Evolutionary conservation across 2,329 filamentous ascomycete genomes (phyloP), one percentile per base, ranked within the genome.

Genomic region (Aspergillus ustus): DNA sequence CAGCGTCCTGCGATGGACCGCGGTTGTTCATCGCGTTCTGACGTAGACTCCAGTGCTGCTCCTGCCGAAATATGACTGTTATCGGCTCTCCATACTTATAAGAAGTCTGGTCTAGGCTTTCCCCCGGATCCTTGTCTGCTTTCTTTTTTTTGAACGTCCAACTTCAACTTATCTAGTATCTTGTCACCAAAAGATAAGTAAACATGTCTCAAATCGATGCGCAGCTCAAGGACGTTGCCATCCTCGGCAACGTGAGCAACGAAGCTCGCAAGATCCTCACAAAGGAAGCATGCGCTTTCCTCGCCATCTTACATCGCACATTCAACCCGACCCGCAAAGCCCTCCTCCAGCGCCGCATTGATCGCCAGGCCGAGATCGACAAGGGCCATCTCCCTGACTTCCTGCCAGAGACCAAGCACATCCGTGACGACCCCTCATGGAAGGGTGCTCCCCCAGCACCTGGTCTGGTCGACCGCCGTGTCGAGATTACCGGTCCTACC

Each of bases 401-500:
- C 84, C 87, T 98, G 57, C 92, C 93, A 62, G 92, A 98, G 86
- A 98, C 95, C 63, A 93, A 88, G 82, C 90, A 95, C 82, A 93
- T 99, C 78, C 92, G 95, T 72, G 93, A 98, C 72, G 91, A 97
- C 79, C 87, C 91, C 77, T 89, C 93, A 71, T 99, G 95, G 95
- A 95, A 88, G 82, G 95, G 92, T 65, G 93, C 95, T 48, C 87
- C 90, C 55, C 95, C 95, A 19, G 95, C 94, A 7, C 94, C 95
- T 0, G 95, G 95, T 61, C 86, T 98, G 59, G 88, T 97, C 49
- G 95, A 99, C 82, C 90, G 95, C 67, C 88, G 95, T 64, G 91
- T 97, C 34, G 95, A 99, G 83, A 99, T 98, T 74, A 99, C 95
- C 5, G 95, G 95, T 8, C 95, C 95, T 1, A 97, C 93, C 7